Evolutionary conservation across 306 rosid genomes (phyloP), one percentile per base, ranked within the genome.

Genomic region (Glycine soja): DNA sequence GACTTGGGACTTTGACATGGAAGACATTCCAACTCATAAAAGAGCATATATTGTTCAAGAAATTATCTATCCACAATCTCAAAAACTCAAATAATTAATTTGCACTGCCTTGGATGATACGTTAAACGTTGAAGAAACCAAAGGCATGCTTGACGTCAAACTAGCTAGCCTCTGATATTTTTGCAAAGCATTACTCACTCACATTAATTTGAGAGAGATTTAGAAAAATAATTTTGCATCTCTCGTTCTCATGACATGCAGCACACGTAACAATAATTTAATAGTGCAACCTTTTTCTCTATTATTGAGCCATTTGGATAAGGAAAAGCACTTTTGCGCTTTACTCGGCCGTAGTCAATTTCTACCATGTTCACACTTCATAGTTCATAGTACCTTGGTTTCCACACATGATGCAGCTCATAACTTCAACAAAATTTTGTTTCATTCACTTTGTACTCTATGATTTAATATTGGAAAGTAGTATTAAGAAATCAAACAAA

Each of bases 271-370:
- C 65, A 83, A 83, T 72, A 80, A 77, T 62, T 62, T 75, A 76
- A 77, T 77, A 79, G 24, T 24, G 51, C 46, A 59, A 6, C 10
- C 11, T 56, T 42, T 24, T 48, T 70, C 70, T 81, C 71, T 59
- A 69, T 78, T 58, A 78, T 77, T 83, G 62, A 74, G 30, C 3
- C 71, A 52, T 74, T 48, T 79, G 86, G 85, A 74, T 79, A 70
- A 80, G 80, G 51, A 69, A n/a, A 69, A 32, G 11, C 46, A 15
- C 75, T 58, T 30, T 30, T 47, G 61, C 15, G 52, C 18, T 54
- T 76, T 51, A 54, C 61, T n/a, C 59, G 48, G 71, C 43, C 61
- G 38, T n/a, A n/a, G 61, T 84, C 86, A 77, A 19, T 43, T 61
- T 64, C n/a, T 10, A 40, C 18, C 76, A 18, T 74, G 52, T 56